phyloP scores from a whole-genome alignment of 805 yeast genomes.

The Maudiozyma serrabonitensis region DNA sequence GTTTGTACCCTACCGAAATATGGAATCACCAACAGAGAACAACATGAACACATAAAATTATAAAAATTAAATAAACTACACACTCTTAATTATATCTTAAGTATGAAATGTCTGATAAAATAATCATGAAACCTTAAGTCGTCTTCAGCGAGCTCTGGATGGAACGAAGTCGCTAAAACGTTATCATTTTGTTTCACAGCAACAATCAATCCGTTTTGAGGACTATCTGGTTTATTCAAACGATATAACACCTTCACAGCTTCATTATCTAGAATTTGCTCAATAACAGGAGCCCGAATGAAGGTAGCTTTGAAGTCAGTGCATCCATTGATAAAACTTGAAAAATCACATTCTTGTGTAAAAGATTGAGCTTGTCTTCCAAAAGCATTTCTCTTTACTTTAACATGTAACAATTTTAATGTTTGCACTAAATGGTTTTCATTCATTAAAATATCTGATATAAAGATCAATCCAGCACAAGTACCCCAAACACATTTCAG shows the following conservation, averaged over 20 bases:
- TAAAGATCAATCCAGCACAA: slow-evolving; percentile 71
- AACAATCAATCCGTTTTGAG: slow-evolving; percentile 37
- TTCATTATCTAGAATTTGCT: slow-evolving; percentile 17
- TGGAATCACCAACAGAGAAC: too few species aligned
- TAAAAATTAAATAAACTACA: too few species aligned
- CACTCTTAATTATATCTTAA: not conserved
- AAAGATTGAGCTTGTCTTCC: slow-evolving; percentile 72
- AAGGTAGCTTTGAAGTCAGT: slow-evolving; percentile 39
- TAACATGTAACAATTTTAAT: slow-evolving; percentile 55
- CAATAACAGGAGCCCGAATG: slow-evolving; percentile 70
- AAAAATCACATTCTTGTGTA: slow-evolving; percentile 31
- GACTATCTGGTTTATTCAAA: slow-evolving; percentile 16
- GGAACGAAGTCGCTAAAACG: slow-evolving; percentile 66
- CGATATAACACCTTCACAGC: slow-evolving; percentile 35
- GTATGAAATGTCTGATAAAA: slow-evolving; percentile 46
- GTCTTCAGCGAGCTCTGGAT: slow-evolving; percentile 54
- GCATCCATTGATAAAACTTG: slow-evolving; percentile 32
- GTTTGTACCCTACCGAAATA: too few species aligned
- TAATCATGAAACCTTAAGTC: slow-evolving; percentile 60
- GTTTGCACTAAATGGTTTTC: slow-evolving; percentile 46
- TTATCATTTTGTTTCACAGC: slow-evolving; percentile 59
- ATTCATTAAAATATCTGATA: slow-evolving; percentile 44
- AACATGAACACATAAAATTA: too few species aligned
- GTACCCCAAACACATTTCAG: slow-evolving; percentile 71
- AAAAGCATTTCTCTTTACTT: slow-evolving; percentile 63